Base-by-base conservation (phyloP, 495 filamentous ascomycete genomes). In the Penicillium coprophilum region DNA sequence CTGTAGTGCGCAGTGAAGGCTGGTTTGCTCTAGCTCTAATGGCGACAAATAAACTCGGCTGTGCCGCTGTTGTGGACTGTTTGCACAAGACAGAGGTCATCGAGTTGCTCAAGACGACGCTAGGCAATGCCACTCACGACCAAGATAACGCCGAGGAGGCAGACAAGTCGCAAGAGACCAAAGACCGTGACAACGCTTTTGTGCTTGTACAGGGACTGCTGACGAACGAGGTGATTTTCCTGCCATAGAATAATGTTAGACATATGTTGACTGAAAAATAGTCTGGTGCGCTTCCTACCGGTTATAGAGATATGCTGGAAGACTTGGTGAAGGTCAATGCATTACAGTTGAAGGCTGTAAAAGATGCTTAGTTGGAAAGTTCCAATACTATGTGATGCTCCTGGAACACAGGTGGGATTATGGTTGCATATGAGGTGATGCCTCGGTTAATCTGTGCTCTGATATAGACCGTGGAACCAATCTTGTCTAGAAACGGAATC, bases 1-100 rank as follows among this genome's bases (percentile, higher is more conserved):
- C 87, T 1, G 77, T 85, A 21, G 76, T 93, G 15, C 78, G 85
- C 9, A 85, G 84, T 56, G 89, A 94, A 66, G 84, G 84, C 0
- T 84, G 87, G 74, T 91, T 92, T 64, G 84, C 85, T 4, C 73
- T 92, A 15, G 89, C 88, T 3, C 71, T 92, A 28, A 87, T 93
- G 81, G 80, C 82, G 9, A 75, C 72, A 21, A 72, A 60, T 32
- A 58, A 64, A 12, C 69, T 77, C 11, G 86, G 87, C 4, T 77
- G 79, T 21, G 53, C 62, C 23, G 70, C 77, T n/a, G 82, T 85
- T 20, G 58, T 76, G 6, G 69, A 76, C 36, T 71, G 77, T 20
- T 58, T 89, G 27, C 65, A 78, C n/a, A 70, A 77, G 8, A 68
- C 76, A 19, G 77, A 77, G 5, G 72, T 80, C 0, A 73, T 74